Conservation (phyloP, 768 basidiomycete genomes). For the Termitomyces sp. region DNA sequence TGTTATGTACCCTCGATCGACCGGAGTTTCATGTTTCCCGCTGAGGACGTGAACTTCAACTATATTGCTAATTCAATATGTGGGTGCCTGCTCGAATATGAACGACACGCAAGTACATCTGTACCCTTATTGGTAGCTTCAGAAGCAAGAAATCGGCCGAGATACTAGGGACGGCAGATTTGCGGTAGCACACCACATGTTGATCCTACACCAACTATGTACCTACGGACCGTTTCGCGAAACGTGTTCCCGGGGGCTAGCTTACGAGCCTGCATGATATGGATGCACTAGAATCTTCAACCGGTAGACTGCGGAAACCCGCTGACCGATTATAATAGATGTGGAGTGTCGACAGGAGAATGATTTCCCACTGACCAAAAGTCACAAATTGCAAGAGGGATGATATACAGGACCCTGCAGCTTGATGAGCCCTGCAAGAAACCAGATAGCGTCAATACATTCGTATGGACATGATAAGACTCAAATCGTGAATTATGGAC, state of each 20-base stretch:
- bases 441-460: too few species aligned
- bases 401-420: too few species aligned
- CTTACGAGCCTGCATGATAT: background rate
- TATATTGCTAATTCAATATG: background rate
- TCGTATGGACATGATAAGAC: too few species aligned
- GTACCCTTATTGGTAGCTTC: background rate
- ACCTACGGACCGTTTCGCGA: background rate
- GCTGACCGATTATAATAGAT: background rate
- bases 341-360: too few species aligned
- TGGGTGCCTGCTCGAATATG: background rate
- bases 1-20: background rate
- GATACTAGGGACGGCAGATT: background rate
- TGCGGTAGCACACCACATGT: background rate
- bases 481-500: too few species aligned
- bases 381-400: too few species aligned
- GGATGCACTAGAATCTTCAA: background rate
- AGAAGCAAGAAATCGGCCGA: background rate
- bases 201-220: background rate
- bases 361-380: too few species aligned
- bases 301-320: background rate
- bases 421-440: too few species aligned
- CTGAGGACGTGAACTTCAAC: background rate
- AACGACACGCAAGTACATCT: background rate
- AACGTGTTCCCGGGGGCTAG: too few species aligned
- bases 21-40: too few species aligned